A percentile compares a stretch with the other conserved stretches of the same genome.
phyloP scores from a whole-genome alignment of 768 basidiomycete genomes.

The Chalciporus piperatus region DNA sequence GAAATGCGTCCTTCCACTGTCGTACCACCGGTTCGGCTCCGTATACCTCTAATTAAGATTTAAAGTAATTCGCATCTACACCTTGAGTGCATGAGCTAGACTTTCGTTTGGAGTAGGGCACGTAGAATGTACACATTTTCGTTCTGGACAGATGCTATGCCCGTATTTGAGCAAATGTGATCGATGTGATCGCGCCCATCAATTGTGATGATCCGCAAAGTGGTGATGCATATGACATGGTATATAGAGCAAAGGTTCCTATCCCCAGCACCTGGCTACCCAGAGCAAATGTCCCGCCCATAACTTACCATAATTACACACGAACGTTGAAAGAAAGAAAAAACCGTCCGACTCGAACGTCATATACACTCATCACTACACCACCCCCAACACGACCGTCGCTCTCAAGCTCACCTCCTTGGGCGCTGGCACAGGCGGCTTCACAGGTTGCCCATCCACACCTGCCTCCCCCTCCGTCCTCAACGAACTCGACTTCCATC shows the following conservation, averaged over 20 bases:
- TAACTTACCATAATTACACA: neutral
- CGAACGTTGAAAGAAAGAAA: neutral
- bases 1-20: neutral
- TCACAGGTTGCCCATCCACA: conserved; percentile 31
- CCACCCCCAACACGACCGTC: conserved; percentile 74
- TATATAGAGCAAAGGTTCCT: too few species aligned
- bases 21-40: neutral
- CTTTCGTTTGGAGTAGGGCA: neutral
- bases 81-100: neutral
- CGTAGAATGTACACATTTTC: neutral
- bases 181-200: too few species aligned
- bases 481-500: conserved; percentile 75
- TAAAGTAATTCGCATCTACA: conserved; percentile 14
- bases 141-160: neutral
- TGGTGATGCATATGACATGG: too few species aligned
- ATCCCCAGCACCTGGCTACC: too few species aligned
- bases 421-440: conserved; percentile 29
- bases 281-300: too few species aligned
- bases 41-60: conserved; percentile 14
- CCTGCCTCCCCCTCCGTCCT: conserved; percentile 46
- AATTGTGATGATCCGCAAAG: too few species aligned
- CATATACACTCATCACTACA: conserved; percentile 35
- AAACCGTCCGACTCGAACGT: neutral
- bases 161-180: too few species aligned
- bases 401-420: conserved; percentile 67